phyloP scores from a whole-genome alignment of 1,284 basidiomycete genomes.

The Moesziomyces sp. region DNA sequence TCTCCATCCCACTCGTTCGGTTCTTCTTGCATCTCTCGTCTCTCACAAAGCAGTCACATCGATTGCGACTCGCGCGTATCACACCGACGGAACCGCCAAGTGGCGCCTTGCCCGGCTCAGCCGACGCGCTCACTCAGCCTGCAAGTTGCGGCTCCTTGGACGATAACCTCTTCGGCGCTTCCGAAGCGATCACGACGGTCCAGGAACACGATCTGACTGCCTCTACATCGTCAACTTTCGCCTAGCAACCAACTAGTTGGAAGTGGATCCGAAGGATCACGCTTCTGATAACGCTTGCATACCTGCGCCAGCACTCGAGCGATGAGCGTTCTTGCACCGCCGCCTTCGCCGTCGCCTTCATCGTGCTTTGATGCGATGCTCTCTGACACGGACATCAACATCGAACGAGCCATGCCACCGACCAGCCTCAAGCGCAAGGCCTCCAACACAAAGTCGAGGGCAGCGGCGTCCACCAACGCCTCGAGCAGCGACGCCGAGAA shows the following conservation, averaged over 20 bases:
- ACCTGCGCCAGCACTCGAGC: slow-evolving; percentile 9
- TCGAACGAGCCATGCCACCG: slow-evolving; percentile 38
- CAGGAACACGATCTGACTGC: not conserved
- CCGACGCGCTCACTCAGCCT: too few species aligned
- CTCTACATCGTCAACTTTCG: not conserved
- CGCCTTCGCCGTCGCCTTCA: slow-evolving; percentile 49
- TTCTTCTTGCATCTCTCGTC: too few species aligned
- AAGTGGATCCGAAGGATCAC: not conserved
- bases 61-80: not conserved
- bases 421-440: slow-evolving; percentile 45
- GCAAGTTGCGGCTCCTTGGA: too few species aligned
- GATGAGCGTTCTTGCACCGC: slow-evolving; percentile 53
- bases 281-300: not conserved
- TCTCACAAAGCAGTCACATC: too few species aligned
- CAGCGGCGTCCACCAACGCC: slow-evolving; percentile 3
- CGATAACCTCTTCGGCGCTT: not conserved
- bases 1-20: too few species aligned
- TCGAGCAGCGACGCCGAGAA: slow-evolving; percentile 45
- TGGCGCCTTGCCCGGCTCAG: too few species aligned
- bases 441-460: slow-evolving; percentile 20
- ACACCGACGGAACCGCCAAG: not conserved
- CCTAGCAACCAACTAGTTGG: too few species aligned
- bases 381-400: slow-evolving; percentile 48
- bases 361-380: slow-evolving; percentile 49
- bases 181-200: not conserved